These are phyloP conservation scores for Chlorella sp. DNA, from an alignment of 139 green algal species.

Conservation along the genomic window DNA sequence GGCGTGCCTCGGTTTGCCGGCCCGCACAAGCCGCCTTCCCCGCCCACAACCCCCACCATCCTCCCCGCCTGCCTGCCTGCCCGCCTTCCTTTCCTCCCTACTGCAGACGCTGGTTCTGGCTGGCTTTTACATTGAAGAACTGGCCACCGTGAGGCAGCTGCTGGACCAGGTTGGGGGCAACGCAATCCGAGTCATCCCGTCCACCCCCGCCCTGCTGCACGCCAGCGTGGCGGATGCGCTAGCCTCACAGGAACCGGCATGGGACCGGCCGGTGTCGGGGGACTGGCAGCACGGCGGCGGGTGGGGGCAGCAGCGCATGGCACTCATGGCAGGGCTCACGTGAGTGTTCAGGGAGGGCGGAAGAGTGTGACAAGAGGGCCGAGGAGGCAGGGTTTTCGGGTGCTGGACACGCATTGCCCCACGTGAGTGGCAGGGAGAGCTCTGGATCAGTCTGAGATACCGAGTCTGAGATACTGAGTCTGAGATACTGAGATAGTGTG, in stretches of 20 bases:
- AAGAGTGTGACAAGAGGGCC: no score
- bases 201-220: slow-evolving; percentile 12
- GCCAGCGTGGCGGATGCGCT: not conserved
- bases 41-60: not conserved
- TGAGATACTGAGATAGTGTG: no score
- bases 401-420: no score
- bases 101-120: slow-evolving; percentile 18
- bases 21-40: no score
- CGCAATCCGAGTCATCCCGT: slow-evolving; percentile 5
- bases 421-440: no score
- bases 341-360: not conserved
- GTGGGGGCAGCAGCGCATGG: slow-evolving; percentile 41
- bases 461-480: no score
- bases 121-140: slow-evolving; percentile 40
- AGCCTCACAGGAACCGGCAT: slow-evolving; percentile 9
- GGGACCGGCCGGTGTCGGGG: slow-evolving; percentile 14
- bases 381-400: no score
- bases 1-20: no score
- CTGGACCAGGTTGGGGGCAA: slow-evolving; percentile 25
- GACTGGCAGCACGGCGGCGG: slow-evolving; percentile 41
- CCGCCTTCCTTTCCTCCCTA: not conserved
- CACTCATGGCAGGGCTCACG: slow-evolving; percentile 36
- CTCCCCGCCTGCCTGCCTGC: not conserved
- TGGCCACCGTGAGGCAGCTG: slow-evolving; percentile 32
- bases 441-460: no score